phyloP scores from a whole-genome alignment of 2,329 filamentous ascomycete genomes.

The Orbilia ellipsospora region DNA sequence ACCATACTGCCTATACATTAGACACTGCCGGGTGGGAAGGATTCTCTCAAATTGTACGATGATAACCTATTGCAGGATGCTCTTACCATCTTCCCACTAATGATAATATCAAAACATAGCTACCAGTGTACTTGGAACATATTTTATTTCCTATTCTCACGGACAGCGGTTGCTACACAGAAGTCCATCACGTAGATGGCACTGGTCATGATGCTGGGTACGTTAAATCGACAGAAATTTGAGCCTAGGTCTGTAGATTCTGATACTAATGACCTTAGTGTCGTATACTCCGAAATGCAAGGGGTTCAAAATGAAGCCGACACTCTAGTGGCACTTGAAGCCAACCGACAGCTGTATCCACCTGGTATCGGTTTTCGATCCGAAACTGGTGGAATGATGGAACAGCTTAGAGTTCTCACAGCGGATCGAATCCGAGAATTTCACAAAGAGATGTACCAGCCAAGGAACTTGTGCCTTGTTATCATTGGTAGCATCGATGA shows the following conservation, averaged over 20 bases:
- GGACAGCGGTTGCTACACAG: constrained; percentile 91
- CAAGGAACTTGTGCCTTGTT: constrained; percentile 90
- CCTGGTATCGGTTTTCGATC: constrained; percentile 92
- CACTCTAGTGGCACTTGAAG: constrained; percentile 87
- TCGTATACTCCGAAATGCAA: constrained; percentile 99
- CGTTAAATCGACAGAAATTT: constrained; percentile 58
- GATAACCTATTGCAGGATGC: no score
- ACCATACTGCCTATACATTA: constrained; percentile 95
- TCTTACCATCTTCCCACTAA: no score
- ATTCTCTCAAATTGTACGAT: constrained; percentile 79
- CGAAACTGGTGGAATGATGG: constrained; percentile 98
- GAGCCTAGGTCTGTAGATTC: neutral
- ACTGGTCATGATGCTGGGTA: constrained; percentile 85
- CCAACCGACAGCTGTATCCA: constrained; percentile 84
- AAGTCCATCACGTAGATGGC: constrained; percentile 95
- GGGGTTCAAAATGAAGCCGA: constrained; percentile 84
- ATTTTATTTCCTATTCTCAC: constrained; percentile 90
- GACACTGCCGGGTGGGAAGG: constrained; percentile 97
- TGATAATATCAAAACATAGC: constrained; percentile 48
- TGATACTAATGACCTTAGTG: constrained; percentile 64
- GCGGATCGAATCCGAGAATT: constrained; percentile 93
- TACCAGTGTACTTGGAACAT: constrained; percentile 96
- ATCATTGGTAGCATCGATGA: constrained; percentile 94
- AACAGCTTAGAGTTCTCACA: constrained; percentile 84
- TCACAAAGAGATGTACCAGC: constrained; percentile 97